Conservation (phyloP, 2,329 filamentous ascomycete genomes). For the Raffaelea ambrosiae region DNA sequence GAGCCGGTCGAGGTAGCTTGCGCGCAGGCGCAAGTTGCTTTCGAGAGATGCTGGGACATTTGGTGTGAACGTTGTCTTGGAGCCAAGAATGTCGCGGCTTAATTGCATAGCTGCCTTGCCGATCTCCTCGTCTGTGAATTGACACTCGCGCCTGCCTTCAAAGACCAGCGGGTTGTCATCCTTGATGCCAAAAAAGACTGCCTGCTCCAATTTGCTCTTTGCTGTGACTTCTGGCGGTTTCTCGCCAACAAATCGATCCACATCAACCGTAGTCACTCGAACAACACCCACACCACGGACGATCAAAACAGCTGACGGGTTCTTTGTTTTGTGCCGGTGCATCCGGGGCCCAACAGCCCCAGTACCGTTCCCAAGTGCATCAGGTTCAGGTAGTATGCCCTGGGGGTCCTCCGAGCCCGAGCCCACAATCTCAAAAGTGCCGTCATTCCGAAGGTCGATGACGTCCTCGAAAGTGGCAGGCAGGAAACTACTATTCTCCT, state of each 20-base stretch:
- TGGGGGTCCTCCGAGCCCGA: constrained; percentile 56
- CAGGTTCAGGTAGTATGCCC: constrained; percentile 21
- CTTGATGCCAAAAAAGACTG: constrained; percentile 81
- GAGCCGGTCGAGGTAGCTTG: constrained; percentile 65
- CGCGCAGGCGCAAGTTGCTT: constrained; percentile 66
- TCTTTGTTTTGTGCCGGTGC: constrained; percentile 49
- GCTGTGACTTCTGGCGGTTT: constrained; percentile 60
- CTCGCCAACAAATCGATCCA: constrained; percentile 51
- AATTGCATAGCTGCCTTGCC: constrained; percentile 68
- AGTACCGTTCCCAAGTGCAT: constrained; percentile 1
- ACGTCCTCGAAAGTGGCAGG: constrained; percentile 75
- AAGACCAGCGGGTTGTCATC: constrained; percentile 85
- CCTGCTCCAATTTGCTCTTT: constrained; percentile 86
- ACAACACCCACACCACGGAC: constrained; percentile 56
- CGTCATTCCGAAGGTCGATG: constrained; percentile 64
- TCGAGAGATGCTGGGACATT: constrained; percentile 68
- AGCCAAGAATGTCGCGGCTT: constrained; percentile 74
- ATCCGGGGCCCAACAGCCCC: constrained; percentile 21
- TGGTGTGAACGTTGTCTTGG: constrained; percentile 65
- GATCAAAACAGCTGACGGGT: constrained; percentile 52
- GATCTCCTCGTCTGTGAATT: constrained; percentile 62
- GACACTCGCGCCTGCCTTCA: constrained; percentile 54
- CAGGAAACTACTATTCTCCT: constrained; percentile 50
- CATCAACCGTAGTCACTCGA: constrained; percentile 48
- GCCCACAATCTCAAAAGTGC: constrained; percentile 54